Percentiles rank a stretch among this genome's conserved stretches.
Evolutionary conservation across 345 rosid genomes (phyloP).

Genomic region (Gossypium mustelinum): DNA sequence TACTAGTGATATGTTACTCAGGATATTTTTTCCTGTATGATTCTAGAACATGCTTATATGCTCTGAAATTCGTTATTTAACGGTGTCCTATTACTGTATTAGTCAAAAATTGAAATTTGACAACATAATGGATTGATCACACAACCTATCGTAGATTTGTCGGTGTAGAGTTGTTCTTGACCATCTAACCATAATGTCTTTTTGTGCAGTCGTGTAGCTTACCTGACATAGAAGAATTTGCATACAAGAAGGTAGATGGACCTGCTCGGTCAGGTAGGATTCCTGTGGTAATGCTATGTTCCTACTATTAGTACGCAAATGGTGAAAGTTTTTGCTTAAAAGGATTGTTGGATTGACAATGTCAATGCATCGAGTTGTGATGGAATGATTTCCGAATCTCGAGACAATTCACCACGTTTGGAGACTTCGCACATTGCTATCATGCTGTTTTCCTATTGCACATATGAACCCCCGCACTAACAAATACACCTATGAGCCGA

Average conservation of each 20-base stretch:
- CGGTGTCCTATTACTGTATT: neutral
- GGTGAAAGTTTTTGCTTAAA: neutral
- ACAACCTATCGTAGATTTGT: neutral
- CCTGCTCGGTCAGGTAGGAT: conserved; percentile 35
- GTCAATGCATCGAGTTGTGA: neutral
- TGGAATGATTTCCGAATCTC: neutral
- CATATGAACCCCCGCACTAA: neutral
- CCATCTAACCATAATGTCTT: neutral
- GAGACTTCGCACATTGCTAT: neutral
- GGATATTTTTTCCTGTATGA: neutral
- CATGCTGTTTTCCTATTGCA: neutral
- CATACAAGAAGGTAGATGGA: conserved; percentile 39
- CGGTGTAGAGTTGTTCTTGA: neutral
- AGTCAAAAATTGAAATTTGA: neutral
- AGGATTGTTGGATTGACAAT: neutral
- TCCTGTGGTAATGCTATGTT: neutral
- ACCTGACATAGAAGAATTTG: conserved; percentile 78
- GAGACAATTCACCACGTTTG: neutral
- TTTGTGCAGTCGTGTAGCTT: conserved; percentile 34
- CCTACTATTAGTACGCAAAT: neutral
- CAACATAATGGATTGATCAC: neutral
- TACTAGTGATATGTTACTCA: neutral
- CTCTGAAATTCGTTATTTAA: neutral
- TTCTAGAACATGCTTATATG: neutral
- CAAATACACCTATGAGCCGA: neutral